Percentiles rank a stretch among this genome's conserved stretches.
phyloP scores from a whole-genome alignment of 345 rosid species.

The Eucalyptus cloeziana region DNA sequence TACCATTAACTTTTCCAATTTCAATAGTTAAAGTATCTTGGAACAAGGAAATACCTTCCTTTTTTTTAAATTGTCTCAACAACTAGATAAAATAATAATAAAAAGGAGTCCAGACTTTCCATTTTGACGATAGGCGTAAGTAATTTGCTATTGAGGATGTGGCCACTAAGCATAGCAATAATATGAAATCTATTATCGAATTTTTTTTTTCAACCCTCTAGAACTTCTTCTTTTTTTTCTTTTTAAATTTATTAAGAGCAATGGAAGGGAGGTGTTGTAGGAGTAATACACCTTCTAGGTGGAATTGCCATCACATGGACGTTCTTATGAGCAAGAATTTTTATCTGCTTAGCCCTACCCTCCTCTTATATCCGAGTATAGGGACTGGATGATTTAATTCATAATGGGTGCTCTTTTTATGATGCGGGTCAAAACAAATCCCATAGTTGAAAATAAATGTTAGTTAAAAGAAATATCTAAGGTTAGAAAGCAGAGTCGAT shows the following conservation, averaged over 20 bases:
- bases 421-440: background rate
- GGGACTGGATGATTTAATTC: background rate
- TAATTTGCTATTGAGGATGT: background rate
- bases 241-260: background rate
- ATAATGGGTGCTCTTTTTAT: background rate
- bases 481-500: too few species aligned
- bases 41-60: background rate
- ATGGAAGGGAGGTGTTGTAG: background rate
- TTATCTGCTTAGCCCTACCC: background rate
- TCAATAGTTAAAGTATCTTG: too few species aligned
- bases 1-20: background rate
- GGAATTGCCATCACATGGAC: background rate
- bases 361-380: background rate
- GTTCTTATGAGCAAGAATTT: background rate
- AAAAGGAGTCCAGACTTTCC: background rate
- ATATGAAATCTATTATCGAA: background rate
- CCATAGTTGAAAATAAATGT: accelerated
- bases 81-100: background rate
- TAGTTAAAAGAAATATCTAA: background rate
- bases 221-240: background rate
- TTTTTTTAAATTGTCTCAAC: background rate
- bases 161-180: background rate
- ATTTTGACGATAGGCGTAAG: accelerated
- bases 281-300: background rate
- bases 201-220: background rate